Base-by-base conservation (phyloP, 1,284 basidiomycete species). In the Ganoderma boninense region DNA sequence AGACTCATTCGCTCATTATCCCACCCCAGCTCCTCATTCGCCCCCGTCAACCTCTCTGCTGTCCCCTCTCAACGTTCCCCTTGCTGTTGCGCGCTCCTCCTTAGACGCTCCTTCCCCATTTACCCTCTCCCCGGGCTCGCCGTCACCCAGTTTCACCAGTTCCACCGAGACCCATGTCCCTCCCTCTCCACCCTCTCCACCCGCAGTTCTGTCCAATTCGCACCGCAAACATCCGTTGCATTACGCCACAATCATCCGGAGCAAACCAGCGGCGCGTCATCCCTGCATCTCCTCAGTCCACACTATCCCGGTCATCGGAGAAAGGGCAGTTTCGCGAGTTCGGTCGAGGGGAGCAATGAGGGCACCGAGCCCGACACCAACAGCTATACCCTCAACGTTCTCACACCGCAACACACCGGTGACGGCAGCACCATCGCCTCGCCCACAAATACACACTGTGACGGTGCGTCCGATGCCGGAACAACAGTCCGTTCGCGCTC, bases 211-310 rank as follows among this genome's bases (percentile, higher is more conserved):
- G 85, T 87, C 0, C 87, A 88, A 56, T 92, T 90, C 71, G 82
- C 85, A 0, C 40, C 60, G 16, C 54, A 67, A 6, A 89, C 87
- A 2, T 84, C 91, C 6, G 78, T 91, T 5, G 87, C 87, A 1
- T 79, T 96, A 57, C 86, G 95, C 43, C 87, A 92, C 62, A 95
- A 95, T 78, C 84, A 88, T 62, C 94, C 93, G 0, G 88, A 92
- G 16, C 86, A 87, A 23, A 83, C 82, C 32, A 84, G 82, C 49
- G 92, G 90, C 13, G 75, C 85, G 35, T 83, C 87, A 1, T 90
- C 89, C 2, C 83, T 93, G 6, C 79, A 84, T 20, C 81, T 93
- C 16, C 84, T 93, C 38, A 84, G 83, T 44, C 86, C 89, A 2
- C 77, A 79, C 46, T 76, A 77, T 35, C 68, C 73, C 65, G 73